A percentile compares a stretch with the other conserved stretches of the same genome.
Evolutionary conservation across 768 basidiomycete species (phyloP).

Genomic region (Hericium erinaceus): DNA sequence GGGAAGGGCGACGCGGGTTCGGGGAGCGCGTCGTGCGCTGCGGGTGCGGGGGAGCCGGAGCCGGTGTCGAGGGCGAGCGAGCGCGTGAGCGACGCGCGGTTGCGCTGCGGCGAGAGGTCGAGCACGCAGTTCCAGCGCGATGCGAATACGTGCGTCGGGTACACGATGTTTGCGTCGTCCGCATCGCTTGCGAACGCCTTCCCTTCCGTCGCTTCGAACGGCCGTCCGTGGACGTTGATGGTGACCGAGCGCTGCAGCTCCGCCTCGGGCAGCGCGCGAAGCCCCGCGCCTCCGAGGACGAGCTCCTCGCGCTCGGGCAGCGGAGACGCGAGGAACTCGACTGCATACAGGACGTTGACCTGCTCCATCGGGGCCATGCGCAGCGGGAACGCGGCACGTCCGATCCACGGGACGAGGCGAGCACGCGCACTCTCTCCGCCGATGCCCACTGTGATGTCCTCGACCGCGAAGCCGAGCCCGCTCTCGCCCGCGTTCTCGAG

Average conservation of each 20-base stretch:
- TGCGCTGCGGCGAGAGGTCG: constrained; percentile 47
- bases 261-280: background rate
- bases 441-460: constrained; percentile 66
- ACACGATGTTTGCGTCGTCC: constrained; percentile 21
- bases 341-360: constrained; percentile 82
- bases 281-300: constrained; percentile 19
- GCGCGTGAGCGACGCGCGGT: constrained; percentile 10
- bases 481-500: constrained; percentile 73
- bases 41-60: constrained; percentile 2
- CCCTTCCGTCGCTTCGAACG: constrained; percentile 29
- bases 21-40: constrained; percentile 40
- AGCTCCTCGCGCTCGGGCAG: constrained; percentile 35
- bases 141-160: constrained; percentile 67
- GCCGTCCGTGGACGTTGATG: constrained; percentile 71
- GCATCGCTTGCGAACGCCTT: background rate
- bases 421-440: constrained; percentile 50
- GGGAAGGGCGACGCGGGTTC: constrained; percentile 81
- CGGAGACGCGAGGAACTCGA: constrained; percentile 67
- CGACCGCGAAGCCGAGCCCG: constrained; percentile 62
- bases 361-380: constrained; percentile 66
- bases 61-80: background rate
- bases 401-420: constrained; percentile 42
- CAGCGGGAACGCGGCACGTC: constrained; percentile 53
- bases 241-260: constrained; percentile 20
- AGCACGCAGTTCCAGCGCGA: constrained; percentile 89